These are phyloP conservation scores for Pseudogymnoascus sp. DNA, from an alignment of 2,329 filamentous ascomycete species.

Conservation along the genomic window DNA sequence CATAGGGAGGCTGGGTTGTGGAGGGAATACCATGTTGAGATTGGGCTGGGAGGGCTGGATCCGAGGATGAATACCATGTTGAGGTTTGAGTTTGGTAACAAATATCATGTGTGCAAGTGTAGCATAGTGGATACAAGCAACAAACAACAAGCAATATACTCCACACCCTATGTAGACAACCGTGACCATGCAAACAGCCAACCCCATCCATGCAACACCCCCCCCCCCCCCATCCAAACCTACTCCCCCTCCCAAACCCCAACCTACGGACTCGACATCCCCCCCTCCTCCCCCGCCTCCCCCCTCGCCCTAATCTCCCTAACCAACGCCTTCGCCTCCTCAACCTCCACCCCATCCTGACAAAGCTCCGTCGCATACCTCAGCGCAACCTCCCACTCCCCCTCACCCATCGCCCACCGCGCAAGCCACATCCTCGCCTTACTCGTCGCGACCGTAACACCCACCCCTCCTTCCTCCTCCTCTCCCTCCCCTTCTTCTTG, in stretches of 20 bases:
- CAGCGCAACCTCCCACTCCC: slow-evolving; percentile 68
- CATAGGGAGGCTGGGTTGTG: not conserved
- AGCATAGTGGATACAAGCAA: not conserved
- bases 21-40: not conserved
- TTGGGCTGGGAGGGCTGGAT: not conserved
- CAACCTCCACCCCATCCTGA: slow-evolving; percentile 91
- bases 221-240: not conserved
- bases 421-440: slow-evolving; percentile 94
- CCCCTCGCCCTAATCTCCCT: slow-evolving; percentile 74
- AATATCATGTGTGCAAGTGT: not conserved
- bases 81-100: not conserved
- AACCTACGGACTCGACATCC: not conserved
- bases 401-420: slow-evolving; percentile 63
- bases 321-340: slow-evolving; percentile 90
- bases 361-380: slow-evolving; percentile 83
- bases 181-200: not conserved
- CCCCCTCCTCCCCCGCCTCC: slow-evolving; percentile 18
- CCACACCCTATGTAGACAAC: not conserved
- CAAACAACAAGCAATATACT: not conserved
- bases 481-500: slow-evolving; percentile 68
- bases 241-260: slow-evolving; percentile 11
- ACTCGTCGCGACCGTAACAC: slow-evolving; percentile 79
- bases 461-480: slow-evolving; percentile 31
- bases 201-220: not conserved
- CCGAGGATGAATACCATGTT: not conserved